Conservation (phyloP, 148 eudicot genomes). For the Cornus controversa region DNA sequence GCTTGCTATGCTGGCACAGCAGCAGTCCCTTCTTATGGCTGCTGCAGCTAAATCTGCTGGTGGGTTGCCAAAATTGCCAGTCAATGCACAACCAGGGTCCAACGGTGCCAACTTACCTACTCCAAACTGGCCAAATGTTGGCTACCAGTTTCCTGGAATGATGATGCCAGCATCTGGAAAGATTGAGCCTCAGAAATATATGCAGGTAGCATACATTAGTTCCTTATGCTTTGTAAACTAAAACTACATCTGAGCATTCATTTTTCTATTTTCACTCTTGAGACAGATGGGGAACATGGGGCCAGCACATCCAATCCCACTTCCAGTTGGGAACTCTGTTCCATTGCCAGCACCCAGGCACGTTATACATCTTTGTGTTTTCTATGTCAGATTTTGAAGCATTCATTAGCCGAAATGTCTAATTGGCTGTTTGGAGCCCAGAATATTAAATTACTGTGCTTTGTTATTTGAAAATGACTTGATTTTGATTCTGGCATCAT, state of each 20-base stretch:
- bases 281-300: slow-evolving; percentile 60
- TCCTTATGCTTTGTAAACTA: neutral
- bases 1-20: slow-evolving; percentile 89
- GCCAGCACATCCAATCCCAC: slow-evolving; percentile 38
- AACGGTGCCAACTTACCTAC: slow-evolving; percentile 50
- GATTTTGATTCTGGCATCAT: neutral
- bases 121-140: slow-evolving; percentile 76
- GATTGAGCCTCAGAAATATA: slow-evolving; percentile 53
- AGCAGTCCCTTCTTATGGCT: slow-evolving; percentile 86
- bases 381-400: neutral
- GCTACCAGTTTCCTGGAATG: slow-evolving; percentile 75
- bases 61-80: slow-evolving; percentile 48
- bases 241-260: neutral
- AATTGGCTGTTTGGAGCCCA: too few relatives aligned
- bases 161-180: slow-evolving; percentile 61
- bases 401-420: neutral
- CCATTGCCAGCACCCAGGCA: slow-evolving; percentile 54
- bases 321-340: slow-evolving; percentile 52
- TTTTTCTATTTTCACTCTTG: slow-evolving; percentile 16
- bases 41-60: slow-evolving; percentile 79
- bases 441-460: too few relatives aligned
- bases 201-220: slow-evolving; percentile 55
- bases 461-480: neutral
- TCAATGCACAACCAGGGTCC: slow-evolving; percentile 42
- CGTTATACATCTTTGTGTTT: neutral